These are phyloP conservation scores for Eutrema salsugineum DNA, from an alignment of 441 rosid species.

Conservation along the genomic window DNA sequence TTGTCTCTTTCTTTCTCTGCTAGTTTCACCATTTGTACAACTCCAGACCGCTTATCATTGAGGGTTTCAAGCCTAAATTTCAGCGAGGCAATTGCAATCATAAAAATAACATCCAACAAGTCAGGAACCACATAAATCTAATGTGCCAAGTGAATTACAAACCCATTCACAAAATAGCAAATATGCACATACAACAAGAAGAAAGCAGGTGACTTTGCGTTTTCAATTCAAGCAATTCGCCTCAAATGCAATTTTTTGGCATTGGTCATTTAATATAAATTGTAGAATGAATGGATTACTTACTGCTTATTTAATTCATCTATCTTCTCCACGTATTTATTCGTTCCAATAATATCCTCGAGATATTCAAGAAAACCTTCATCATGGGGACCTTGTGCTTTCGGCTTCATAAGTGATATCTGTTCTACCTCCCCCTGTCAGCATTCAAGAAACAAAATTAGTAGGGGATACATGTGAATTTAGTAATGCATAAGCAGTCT, in stretches of 20 bases:
- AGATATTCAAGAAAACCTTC: conserved; percentile 98
- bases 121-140: not conserved
- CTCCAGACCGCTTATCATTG: conserved; percentile 88
- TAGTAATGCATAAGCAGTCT: not conserved
- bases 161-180: not conserved
- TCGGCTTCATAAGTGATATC: conserved; percentile 96
- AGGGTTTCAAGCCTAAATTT: conserved; percentile 72
- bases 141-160: conserved; percentile 7
- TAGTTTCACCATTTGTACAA: conserved; percentile 96
- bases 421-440: conserved; percentile 97
- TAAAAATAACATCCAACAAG: conserved; percentile 10
- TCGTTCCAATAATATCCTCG: conserved; percentile 93
- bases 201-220: not conserved
- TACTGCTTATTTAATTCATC: conserved; percentile 81
- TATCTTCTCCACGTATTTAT: conserved; percentile 88
- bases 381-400: conserved; percentile 95
- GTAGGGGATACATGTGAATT: conserved; percentile 1
- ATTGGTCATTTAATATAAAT: conserved; percentile 5
- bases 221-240: not conserved
- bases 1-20: conserved; percentile 95
- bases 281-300: conserved; percentile 33
- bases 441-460: conserved; percentile 17
- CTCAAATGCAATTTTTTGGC: not conserved
- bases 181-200: conserved; percentile 5
- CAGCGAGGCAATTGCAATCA: conserved; percentile 14